Evolutionary conservation across 2,329 filamentous ascomycete species (phyloP).

Genomic region (Aspergillus tanneri): DNA sequence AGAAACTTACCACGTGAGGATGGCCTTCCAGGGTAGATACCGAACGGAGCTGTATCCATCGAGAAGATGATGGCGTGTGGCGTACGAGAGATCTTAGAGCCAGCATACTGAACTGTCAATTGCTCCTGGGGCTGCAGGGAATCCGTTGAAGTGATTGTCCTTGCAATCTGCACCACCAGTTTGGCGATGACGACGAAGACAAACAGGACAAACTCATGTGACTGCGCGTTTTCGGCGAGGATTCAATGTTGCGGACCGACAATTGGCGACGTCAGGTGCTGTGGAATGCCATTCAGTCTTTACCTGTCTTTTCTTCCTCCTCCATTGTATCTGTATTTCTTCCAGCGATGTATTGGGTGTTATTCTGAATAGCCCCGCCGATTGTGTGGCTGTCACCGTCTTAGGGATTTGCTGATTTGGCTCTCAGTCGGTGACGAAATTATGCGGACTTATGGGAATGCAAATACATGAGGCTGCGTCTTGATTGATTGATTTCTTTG

Average conservation of each 20-base stretch:
- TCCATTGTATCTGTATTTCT: background rate
- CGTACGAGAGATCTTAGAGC: constrained; percentile 20
- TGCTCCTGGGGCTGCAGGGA: too few relatives aligned
- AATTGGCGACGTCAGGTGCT: background rate
- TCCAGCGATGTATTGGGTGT: too few relatives aligned
- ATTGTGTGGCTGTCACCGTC: too few relatives aligned
- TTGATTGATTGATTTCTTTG: background rate
- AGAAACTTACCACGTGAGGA: constrained; percentile 43
- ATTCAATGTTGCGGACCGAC: background rate
- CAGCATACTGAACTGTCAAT: constrained; percentile 29
- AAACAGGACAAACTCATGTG: constrained; percentile 36
- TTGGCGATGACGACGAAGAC: constrained; percentile 20
- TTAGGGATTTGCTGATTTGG: too few relatives aligned
- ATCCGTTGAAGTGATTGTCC: too few relatives aligned
- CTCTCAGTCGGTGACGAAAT: background rate
- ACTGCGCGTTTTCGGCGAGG: constrained; percentile 20
- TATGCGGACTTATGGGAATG: background rate
- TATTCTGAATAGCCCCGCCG: too few relatives aligned
- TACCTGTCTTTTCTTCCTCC: background rate
- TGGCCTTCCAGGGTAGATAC: constrained; percentile 41
- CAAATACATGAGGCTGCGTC: background rate
- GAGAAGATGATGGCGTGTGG: constrained; percentile 19
- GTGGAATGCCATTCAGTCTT: too few relatives aligned
- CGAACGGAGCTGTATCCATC: constrained; percentile 28
- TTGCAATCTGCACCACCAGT: too few relatives aligned